Evolutionary conservation across 179 eudicot genomes (phyloP), one percentile per base, ranked within the genome.

Genomic region (Nepenthes alata): DNA sequence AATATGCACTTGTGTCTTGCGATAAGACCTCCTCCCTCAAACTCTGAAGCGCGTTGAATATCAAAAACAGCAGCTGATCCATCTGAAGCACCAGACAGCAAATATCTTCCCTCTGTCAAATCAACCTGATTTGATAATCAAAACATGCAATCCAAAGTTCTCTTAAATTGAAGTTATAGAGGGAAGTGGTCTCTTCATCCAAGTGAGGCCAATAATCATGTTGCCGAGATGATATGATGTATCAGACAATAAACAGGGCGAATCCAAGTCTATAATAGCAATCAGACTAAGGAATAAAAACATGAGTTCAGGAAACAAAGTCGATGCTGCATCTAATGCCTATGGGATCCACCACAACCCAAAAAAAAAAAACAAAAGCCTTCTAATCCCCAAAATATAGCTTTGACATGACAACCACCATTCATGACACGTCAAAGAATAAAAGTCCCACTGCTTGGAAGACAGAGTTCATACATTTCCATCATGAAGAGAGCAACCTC

Each of bases 41-140:
- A 74, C 13, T 83, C 84, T 2, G 90, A 77, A 58, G 90, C 83
- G 58, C 74, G 85, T 69, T 93, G 89, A 70, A 86, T 70, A 78
- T 93, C 98, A 68, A 83, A 89, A 41, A 86, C 68, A 67, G 96
- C 93, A 72, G 84, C 81, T 39, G 95, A 84, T 61, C 86, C 98
- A 71, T 93, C 98, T 16, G 98, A 74, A 59, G 95, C 93, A 70
- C 83, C 96, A 51, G 98, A 78, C 57, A 93, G 74, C 67, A 93
- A 75, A 72, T 93, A 93, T 58, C 96, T 76, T 34, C 98, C 96
- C 89, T 93, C 98, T 74, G 93, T 93, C 91, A 86, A 84, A 84
- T 91, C 98, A 89, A 88, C 95, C 98, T 91, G 88, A 74, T 78
- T 72, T 81, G 66, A 67, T 75, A 79, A 84, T 81, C 76, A 80